These are phyloP conservation scores for Olyra latifolia DNA, from an alignment of 176 grass and related monocot species.

Conservation along the genomic window DNA sequence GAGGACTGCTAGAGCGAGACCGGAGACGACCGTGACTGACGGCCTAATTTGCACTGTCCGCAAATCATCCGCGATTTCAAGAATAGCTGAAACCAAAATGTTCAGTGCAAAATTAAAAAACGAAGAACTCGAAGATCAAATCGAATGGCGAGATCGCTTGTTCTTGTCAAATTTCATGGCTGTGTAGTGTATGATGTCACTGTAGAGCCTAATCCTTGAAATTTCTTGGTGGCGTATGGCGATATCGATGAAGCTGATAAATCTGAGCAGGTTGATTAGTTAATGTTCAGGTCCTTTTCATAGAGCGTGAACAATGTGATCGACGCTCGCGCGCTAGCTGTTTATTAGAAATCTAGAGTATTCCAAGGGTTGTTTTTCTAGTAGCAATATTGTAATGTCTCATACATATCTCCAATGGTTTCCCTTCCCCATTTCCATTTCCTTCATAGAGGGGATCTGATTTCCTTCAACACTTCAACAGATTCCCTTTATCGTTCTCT, in stretches of 20 bases:
- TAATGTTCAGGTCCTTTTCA: not conserved
- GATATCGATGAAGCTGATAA: not conserved
- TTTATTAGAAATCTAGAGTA: not conserved
- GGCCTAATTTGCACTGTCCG: not conserved
- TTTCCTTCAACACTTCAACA: too few relatives aligned
- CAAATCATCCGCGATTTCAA: too few relatives aligned
- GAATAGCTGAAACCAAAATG: not conserved
- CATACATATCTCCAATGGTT: too few relatives aligned
- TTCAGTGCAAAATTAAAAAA: not conserved
- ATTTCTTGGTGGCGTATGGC: not conserved
- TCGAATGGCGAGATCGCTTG: not conserved
- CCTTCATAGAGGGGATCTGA: too few relatives aligned
- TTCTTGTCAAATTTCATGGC: not conserved
- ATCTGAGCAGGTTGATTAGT: not conserved
- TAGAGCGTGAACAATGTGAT: not conserved
- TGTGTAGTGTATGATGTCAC: too few relatives aligned
- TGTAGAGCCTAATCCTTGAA: not conserved
- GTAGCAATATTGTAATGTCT: too few relatives aligned
- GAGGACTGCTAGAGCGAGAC: not conserved
- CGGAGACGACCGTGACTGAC: too few relatives aligned
- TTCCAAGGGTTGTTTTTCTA: not conserved
- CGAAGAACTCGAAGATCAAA: not conserved
- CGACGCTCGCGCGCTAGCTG: not conserved
- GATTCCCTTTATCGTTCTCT: too few relatives aligned
- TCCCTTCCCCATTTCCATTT: too few relatives aligned